Conservation (phyloP, 140 eudicot genomes). For the Flaveria floridana region DNA sequence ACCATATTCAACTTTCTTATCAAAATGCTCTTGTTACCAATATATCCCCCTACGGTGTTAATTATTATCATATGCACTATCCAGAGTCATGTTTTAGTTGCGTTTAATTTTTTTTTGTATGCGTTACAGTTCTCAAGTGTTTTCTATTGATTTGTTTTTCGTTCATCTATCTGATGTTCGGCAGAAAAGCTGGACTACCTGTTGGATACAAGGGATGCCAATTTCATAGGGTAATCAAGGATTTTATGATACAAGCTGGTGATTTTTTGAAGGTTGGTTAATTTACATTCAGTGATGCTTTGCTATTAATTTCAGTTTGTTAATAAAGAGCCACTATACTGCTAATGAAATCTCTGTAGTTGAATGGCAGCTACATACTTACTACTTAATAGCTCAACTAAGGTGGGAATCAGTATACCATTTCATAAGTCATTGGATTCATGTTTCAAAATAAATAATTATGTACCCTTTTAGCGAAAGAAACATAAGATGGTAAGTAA, state of each 20-base stretch:
- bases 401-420: background rate
- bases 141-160: constrained; percentile 11
- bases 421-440: background rate
- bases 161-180: constrained; percentile 3
- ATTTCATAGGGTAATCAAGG: constrained; percentile 93
- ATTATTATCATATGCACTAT: background rate
- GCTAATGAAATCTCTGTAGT: background rate
- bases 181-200: constrained; percentile 90
- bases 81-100: background rate
- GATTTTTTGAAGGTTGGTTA: constrained; percentile 76
- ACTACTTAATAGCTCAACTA: background rate
- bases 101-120: background rate
- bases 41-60: background rate
- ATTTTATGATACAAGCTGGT: constrained; percentile 96
- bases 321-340: background rate
- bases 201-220: constrained; percentile 95
- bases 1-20: background rate
- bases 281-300: constrained; percentile 10
- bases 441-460: constrained; percentile 2
- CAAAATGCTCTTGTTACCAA: background rate
- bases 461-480: constrained; percentile 2
- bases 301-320: background rate
- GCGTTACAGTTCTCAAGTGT: background rate
- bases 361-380: background rate
- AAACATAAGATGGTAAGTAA: background rate